These are phyloP conservation scores for Sphaerobolus stellatus DNA, from an alignment of 1,284 basidiomycete species.

Conservation along the genomic window DNA sequence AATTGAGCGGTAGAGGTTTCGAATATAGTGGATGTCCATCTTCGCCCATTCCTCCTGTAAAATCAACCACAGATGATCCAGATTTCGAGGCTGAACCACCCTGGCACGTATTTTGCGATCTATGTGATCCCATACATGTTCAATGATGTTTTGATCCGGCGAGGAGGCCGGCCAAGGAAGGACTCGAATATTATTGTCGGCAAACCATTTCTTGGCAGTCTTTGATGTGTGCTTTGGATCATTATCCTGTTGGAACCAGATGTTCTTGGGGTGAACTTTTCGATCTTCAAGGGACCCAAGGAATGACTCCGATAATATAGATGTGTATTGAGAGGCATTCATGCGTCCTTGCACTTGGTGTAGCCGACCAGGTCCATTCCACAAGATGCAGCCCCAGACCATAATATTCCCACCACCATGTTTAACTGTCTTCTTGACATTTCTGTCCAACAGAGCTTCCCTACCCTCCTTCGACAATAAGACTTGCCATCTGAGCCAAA, in stretches of 20 bases:
- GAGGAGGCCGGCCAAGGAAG: conserved; percentile 34
- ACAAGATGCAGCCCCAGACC: conserved; percentile 35
- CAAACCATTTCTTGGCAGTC: conserved; percentile 19
- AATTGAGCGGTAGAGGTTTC: not conserved
- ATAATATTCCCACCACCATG: conserved; percentile 33
- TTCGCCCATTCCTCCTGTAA: not conserved
- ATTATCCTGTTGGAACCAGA: conserved; percentile 36
- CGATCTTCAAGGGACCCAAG: conserved; percentile 18
- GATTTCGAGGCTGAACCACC: not conserved
- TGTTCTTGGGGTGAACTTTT: conserved; percentile 14
- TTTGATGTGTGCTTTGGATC: conserved; percentile 30
- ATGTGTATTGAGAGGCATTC: conserved; percentile 29
- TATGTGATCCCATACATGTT: conserved; percentile 31
- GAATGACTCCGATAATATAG: conserved; percentile 32
- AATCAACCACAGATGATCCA: not conserved
- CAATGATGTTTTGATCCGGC: conserved; percentile 37
- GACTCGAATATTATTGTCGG: conserved; percentile 23
- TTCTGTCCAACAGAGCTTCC: conserved; percentile 10
- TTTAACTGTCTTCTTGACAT: conserved; percentile 21
- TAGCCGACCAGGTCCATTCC: conserved; percentile 26
- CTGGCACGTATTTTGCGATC: not conserved
- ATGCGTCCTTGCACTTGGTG: conserved; percentile 27
- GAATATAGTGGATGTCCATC: not conserved
- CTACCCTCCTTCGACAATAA: conserved; percentile 25
- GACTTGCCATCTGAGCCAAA: conserved; percentile 34